These are phyloP conservation scores for Fusarium solani-melongenae DNA, from an alignment of 2,329 filamentous ascomycete genomes.

Conservation along the genomic window DNA sequence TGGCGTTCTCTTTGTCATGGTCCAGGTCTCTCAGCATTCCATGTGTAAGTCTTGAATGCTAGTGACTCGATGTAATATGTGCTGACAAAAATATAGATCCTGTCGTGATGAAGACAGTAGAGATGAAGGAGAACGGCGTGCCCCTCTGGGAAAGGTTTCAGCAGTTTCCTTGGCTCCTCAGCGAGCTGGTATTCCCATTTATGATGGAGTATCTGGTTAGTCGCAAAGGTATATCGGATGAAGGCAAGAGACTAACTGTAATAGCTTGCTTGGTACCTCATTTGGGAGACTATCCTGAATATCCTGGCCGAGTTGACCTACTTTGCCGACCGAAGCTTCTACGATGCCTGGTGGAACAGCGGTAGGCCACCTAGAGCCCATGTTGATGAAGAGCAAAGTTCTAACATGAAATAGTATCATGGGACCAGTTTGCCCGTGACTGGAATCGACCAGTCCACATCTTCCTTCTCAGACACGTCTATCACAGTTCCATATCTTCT, in stretches of 20 bases:
- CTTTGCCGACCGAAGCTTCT: slow-evolving; percentile 82
- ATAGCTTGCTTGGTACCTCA: slow-evolving; percentile 79
- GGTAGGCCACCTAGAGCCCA: slow-evolving; percentile 47
- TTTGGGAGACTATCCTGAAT: slow-evolving; percentile 82
- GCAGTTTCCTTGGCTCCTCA: slow-evolving; percentile 80
- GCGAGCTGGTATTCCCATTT: slow-evolving; percentile 81
- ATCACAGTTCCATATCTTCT: slow-evolving; percentile 80
- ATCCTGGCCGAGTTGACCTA: slow-evolving; percentile 79
- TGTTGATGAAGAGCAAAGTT: background rate
- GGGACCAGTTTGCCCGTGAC: slow-evolving; percentile 82
- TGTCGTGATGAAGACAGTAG: slow-evolving; percentile 73
- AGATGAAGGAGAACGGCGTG: slow-evolving; percentile 74
- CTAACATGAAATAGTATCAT: slow-evolving; percentile 58
- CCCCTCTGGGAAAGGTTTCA: slow-evolving; percentile 69
- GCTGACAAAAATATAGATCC: slow-evolving; percentile 59
- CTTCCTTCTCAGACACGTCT: slow-evolving; percentile 82
- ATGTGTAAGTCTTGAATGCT: slow-evolving; percentile 61
- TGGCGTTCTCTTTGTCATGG: slow-evolving; percentile 81
- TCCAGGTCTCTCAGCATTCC: slow-evolving; percentile 79
- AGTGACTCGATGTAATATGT: background rate
- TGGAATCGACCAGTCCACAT: slow-evolving; percentile 84
- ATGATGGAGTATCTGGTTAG: slow-evolving; percentile 78
- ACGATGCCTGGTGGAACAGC: slow-evolving; percentile 73
- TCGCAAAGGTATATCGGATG: background rate
- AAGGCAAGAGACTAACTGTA: slow-evolving; percentile 4